A percentile compares a stretch with the other conserved stretches of the same genome.
phyloP scores from a whole-genome alignment of 306 rosid genomes.

The Ziziphus jujuba region DNA sequence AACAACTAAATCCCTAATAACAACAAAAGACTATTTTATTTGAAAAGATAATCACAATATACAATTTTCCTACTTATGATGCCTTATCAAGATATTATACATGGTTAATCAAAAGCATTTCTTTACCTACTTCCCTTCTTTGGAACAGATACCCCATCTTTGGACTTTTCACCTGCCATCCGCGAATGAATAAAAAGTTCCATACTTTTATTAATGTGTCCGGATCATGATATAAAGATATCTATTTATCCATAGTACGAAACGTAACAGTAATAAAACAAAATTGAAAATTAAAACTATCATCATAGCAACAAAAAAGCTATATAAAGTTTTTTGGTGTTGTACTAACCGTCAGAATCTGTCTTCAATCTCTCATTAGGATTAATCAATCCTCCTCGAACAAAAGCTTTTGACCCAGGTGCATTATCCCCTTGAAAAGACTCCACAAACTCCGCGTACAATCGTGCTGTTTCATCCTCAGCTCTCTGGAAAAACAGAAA shows the following conservation, averaged over 20 bases:
- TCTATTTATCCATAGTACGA: constrained; percentile 55
- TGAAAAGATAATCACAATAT: constrained; percentile 24
- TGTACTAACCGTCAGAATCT: constrained; percentile 72
- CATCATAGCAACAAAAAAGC: constrained; percentile 21
- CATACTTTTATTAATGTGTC: constrained; percentile 90
- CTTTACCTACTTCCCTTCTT: constrained; percentile 99
- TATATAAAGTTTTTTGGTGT: constrained; percentile 19
- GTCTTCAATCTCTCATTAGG: constrained; percentile 72
- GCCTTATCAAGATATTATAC: constrained; percentile 62
- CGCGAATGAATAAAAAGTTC: constrained; percentile 98
- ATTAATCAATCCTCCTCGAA: constrained; percentile 91
- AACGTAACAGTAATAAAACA: constrained; percentile 37
- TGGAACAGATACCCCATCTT: constrained; percentile 99
- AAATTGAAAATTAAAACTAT: constrained; percentile 29
- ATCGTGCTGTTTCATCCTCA: constrained; percentile 97
- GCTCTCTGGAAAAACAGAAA: constrained; percentile 62
- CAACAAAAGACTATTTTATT: constrained; percentile 37
- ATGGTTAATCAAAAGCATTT: constrained; percentile 91
- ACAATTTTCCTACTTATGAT: constrained; percentile 41
- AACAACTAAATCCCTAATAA: constrained; percentile 24
- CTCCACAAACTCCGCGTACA: constrained; percentile 93
- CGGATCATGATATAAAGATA: constrained; percentile 62
- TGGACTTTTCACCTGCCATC: constrained; percentile 99
- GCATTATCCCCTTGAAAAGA: constrained; percentile 92
- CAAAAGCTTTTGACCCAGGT: constrained; percentile 92